Percentiles rank a stretch among this genome's conserved stretches.
phyloP scores from a whole-genome alignment of 805 yeast genomes.

The Grigorovia humatica region DNA sequence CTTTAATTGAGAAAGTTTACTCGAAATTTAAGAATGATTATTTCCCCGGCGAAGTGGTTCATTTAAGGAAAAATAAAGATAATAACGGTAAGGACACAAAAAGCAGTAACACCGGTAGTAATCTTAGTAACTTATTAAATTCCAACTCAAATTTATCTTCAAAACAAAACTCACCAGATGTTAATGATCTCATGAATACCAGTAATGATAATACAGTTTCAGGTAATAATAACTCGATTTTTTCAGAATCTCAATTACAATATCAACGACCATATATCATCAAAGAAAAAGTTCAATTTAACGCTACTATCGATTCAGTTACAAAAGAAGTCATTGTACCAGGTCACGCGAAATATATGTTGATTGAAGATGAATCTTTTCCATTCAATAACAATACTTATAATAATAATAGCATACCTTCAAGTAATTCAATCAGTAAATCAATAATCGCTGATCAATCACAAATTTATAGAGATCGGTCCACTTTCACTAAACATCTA shows the following conservation, averaged over 20 bases:
- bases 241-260: slow-evolving; percentile 8
- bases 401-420: slow-evolving; percentile 7
- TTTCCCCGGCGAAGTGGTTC: slow-evolving; percentile 84
- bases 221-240: not conserved
- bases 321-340: slow-evolving; percentile 34
- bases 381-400: not conserved
- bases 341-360: slow-evolving; percentile 59
- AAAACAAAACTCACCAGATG: slow-evolving; percentile 13
- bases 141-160: slow-evolving; percentile 8
- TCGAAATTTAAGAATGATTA: slow-evolving; percentile 66
- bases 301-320: slow-evolving; percentile 31
- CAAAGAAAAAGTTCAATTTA: slow-evolving; percentile 77
- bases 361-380: slow-evolving; percentile 36
- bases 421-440: slow-evolving; percentile 30
- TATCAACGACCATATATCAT: slow-evolving; percentile 39
- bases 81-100: not conserved
- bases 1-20: slow-evolving; percentile 80
- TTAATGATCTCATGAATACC: not conserved
- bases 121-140: not conserved
- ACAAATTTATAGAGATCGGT: slow-evolving; percentile 73
- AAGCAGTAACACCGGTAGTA: not conserved
- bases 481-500: slow-evolving; percentile 78
- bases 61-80: slow-evolving; percentile 33
- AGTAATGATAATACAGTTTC: not conserved
- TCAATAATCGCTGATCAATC: slow-evolving; percentile 64